Evolutionary conservation across 2,329 filamentous ascomycete genomes (phyloP).

Genomic region (Metarhizium anisopliae): DNA sequence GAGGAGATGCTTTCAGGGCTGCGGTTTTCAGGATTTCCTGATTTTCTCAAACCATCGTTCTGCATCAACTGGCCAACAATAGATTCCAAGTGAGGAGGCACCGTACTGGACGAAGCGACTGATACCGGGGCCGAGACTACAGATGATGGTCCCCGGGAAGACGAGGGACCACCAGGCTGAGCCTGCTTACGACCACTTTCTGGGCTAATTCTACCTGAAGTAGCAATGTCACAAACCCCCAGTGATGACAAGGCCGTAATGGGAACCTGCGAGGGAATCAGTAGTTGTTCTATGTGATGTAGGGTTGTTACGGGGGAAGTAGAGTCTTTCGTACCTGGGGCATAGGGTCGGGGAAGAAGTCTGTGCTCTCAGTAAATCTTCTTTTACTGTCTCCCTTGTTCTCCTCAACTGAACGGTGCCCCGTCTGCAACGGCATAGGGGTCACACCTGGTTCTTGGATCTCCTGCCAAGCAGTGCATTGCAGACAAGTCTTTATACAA

Average conservation of each 20-base stretch:
- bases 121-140: neutral
- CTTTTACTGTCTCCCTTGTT: conserved; percentile 4
- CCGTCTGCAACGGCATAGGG: conserved; percentile 21
- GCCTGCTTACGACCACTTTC: no score
- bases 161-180: neutral
- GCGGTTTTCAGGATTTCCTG: neutral
- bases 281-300: neutral
- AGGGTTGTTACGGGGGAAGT: neutral
- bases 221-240: neutral
- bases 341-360: conserved; percentile 17
- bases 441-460: conserved; percentile 24
- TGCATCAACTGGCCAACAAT: neutral
- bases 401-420: conserved; percentile 24
- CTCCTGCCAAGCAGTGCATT: conserved; percentile 27
- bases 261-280: conserved; percentile 17
- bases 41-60: neutral
- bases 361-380: conserved; percentile 8
- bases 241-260: conserved; percentile 11
- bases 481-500: conserved; percentile 17
- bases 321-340: conserved; percentile 11
- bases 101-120: neutral
- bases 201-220: no score
- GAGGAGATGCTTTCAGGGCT: neutral
- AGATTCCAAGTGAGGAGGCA: neutral
- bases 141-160: neutral